Evolutionary conservation across 768 basidiomycete genomes (phyloP).

Genomic region (Coprinopsis cinerea): DNA sequence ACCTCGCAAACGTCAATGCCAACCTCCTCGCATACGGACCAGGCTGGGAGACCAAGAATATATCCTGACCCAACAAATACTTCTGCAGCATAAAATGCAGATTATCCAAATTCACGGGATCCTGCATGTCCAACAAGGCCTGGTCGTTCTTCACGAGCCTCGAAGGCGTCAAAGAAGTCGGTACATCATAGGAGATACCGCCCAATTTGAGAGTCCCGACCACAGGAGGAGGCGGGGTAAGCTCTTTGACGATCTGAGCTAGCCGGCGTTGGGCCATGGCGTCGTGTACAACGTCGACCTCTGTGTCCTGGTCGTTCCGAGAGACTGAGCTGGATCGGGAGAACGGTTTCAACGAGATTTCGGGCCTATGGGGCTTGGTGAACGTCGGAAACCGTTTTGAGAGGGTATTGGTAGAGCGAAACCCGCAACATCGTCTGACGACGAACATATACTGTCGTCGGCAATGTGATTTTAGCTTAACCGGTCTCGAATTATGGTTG

Average conservation of each 20-base stretch:
- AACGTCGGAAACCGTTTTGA: neutral
- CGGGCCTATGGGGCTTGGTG: neutral
- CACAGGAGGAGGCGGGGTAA: slow-evolving; percentile 32
- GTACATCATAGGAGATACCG: slow-evolving; percentile 50
- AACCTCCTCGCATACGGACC: slow-evolving; percentile 61
- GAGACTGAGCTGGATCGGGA: neutral
- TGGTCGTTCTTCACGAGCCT: slow-evolving; percentile 37
- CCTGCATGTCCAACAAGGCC: slow-evolving; percentile 43
- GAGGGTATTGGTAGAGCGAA: neutral
- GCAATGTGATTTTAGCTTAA: neutral
- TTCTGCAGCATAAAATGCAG: slow-evolving; percentile 66
- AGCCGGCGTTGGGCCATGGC: slow-evolving; percentile 41
- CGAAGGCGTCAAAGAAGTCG: slow-evolving; percentile 39
- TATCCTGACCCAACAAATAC: slow-evolving; percentile 59
- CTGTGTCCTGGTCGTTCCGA: too few species aligned
- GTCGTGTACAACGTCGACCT: too few species aligned
- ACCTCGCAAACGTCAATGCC: slow-evolving; percentile 62
- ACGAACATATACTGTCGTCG: neutral
- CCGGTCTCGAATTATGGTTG: neutral
- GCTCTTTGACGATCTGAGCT: slow-evolving; percentile 38
- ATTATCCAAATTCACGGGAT: slow-evolving; percentile 50
- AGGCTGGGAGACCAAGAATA: slow-evolving; percentile 61
- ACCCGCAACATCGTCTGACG: neutral
- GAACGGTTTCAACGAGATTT: too few species aligned
- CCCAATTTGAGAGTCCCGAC: slow-evolving; percentile 56